Evolutionary conservation across 768 basidiomycete species (phyloP), one percentile per base, ranked within the genome.

Genomic region (Rhodosporidiobolus odoratus): DNA sequence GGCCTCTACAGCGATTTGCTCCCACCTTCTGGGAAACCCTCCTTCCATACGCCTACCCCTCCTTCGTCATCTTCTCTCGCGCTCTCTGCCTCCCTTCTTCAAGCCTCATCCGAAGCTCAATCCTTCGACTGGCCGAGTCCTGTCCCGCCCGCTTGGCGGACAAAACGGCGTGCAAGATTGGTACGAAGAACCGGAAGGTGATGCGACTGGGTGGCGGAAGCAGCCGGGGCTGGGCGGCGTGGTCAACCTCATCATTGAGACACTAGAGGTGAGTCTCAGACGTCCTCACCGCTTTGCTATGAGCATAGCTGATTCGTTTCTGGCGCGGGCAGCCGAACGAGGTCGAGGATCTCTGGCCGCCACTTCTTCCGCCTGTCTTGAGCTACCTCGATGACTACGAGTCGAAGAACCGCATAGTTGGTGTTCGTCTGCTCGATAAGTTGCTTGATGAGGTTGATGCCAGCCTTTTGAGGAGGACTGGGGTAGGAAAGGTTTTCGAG

Each of bases 21-120:
- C 41, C 15, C 21, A 5, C 4, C 63, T 72, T 37, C n/a, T 65
- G 53, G 8, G 25, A 16, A 12, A 12, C 2, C 53, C 62, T 6
- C 3, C 43, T 4, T 23, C n/a, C 23, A 3, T 45, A 16, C 71
- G 71, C 7, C 53, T 65, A 4, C 27, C 67, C 0, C 54, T 73
- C 48, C n/a, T 68, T 5, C 34, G 47, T 0, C 59, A 73, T 45
- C 5, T 68, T 48, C 67, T 73, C 21, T 35, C 59, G n/a, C 13
- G 2, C 21, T 53, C 71, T 9, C 62, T 73, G 9, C 71, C 71
- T 9, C 34, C 52, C 16, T 56, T 45, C 21, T 73, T 73, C 64
- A 62, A 58, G 35, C 64, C 71, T 10, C 66, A 73, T 7, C 71
- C 71, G 13, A 62, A 66, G 34, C 40, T 73, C 21, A 73, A 73